Evolutionary conservation across 352 stramenopile genomes (phyloP), one percentile per base, ranked within the genome.

Genomic region (Phytophthora constricta): DNA sequence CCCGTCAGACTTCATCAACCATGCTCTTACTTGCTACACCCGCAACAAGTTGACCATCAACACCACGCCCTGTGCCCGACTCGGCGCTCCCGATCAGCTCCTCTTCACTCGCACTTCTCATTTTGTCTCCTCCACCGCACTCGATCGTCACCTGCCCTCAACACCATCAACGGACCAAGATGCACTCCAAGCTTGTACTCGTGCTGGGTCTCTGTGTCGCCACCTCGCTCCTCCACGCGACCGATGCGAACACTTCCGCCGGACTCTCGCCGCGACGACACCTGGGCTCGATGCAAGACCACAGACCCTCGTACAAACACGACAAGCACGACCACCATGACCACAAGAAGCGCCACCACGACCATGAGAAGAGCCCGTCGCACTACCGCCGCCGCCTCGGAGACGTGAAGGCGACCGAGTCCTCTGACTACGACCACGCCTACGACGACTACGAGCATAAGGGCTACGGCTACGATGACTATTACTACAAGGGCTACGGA

Each of bases 161-260:
- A n/a, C n/a, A n/a, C n/a, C n/a, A n/a, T n/a, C n/a, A n/a, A n/a
- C n/a, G n/a, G n/a, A n/a, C 5, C 48, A 57, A 41, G 45, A 73
- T 73, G 53, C 59, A 69, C 46, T 65, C 59, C 27, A 73, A 69
- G 46, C 17, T 58, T 3, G 39, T 73, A 19, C 31, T 37, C 50
- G 14, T 68, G 7, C n/a, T 69, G 22, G 25, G 58, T 5, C 53
- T 73, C 22, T 69, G 59, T 37, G 16, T 63, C 53, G 46, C 28
- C 43, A 39, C 47, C 42, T 67, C 57, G 23, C 17, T 63, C 46
- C 31, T 65, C 39, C 62, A 65, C 19, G n/a, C 34, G 19, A 17
- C 47, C 20, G 39, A 69, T 10, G 60, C 60, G 7, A 37, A 37
- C 31, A 7, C 31, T 37, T 37, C 31, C 37, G 52, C 50, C n/a